Evolutionary conservation across 2,329 filamentous ascomycete genomes (phyloP).

Genomic region (Beauveria varroae): DNA sequence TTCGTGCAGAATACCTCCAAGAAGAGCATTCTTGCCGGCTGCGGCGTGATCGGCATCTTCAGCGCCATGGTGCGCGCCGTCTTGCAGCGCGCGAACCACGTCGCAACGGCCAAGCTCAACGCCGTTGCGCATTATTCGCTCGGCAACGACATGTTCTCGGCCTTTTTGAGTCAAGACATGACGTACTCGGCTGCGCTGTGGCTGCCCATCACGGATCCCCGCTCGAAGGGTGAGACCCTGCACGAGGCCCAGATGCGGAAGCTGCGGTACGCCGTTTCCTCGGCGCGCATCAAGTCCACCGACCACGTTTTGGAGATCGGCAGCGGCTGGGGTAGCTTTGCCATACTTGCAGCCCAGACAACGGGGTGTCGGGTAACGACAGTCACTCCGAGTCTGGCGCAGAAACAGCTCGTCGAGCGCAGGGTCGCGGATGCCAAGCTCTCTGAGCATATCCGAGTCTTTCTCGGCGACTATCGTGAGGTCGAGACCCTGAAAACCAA

Average conservation of each 20-base stretch:
- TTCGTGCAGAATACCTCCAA: conserved; percentile 61
- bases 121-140: conserved; percentile 69
- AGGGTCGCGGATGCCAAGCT: conserved; percentile 57
- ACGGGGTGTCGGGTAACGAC: conserved; percentile 66
- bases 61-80: conserved; percentile 49
- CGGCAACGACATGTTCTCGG: conserved; percentile 68
- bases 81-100: conserved; percentile 48
- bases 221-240: conserved; percentile 45
- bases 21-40: conserved; percentile 55
- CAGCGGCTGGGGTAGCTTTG: conserved; percentile 68
- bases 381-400: conserved; percentile 60
- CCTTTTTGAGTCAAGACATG: conserved; percentile 66
- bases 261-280: conserved; percentile 56
- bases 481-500: conserved; percentile 42
- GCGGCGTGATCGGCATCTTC: conserved; percentile 44
- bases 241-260: conserved; percentile 63
- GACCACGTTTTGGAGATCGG: conserved; percentile 71
- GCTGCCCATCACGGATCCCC: conserved; percentile 25
- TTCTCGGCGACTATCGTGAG: conserved; percentile 61
- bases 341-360: conserved; percentile 57
- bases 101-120: conserved; percentile 54
- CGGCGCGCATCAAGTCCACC: conserved; percentile 51
- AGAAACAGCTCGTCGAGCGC: conserved; percentile 59
- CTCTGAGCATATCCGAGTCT: conserved; percentile 51
- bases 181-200: conserved; percentile 68